Conservation (phyloP, 2,329 filamentous ascomycete genomes). For the Neonectria hederae region DNA sequence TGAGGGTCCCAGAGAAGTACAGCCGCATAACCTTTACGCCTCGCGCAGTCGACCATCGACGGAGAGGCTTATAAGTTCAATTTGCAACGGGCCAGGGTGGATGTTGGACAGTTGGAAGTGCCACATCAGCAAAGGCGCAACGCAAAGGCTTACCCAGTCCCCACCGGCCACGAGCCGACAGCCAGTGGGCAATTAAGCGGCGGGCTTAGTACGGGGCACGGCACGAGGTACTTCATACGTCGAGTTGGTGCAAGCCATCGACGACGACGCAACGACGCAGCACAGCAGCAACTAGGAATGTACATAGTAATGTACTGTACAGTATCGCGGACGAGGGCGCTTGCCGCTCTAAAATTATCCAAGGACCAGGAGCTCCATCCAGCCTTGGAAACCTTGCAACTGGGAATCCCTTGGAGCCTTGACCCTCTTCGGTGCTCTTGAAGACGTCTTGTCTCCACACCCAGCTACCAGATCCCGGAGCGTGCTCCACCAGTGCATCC, state of each 20-base stretch:
- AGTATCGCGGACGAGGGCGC: conserved; percentile 1
- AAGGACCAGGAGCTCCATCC: conserved; percentile 22
- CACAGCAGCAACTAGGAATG: neutral
- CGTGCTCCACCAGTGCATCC: conserved; percentile 34
- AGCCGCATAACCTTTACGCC: conserved; percentile 19
- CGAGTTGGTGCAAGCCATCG: conserved; percentile 8
- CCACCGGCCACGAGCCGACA: conserved; percentile 37
- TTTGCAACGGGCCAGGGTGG: conserved; percentile 9
- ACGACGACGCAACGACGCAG: conserved; percentile 11
- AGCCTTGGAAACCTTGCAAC: conserved; percentile 7
- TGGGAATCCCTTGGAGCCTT: conserved; percentile 17
- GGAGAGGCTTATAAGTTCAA: neutral
- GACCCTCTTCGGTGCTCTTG: conserved; percentile 26
- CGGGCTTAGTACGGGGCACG: conserved; percentile 8
- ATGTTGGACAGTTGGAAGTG: conserved; percentile 10
- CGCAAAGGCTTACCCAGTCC: conserved; percentile 24
- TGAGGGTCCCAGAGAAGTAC: neutral
- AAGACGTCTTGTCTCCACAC: conserved; percentile 27
- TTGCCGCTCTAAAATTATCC: conserved; percentile 19
- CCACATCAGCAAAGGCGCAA: conserved; percentile 26
- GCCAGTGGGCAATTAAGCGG: conserved; percentile 16
- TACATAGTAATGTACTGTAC: neutral
- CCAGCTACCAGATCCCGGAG: conserved; percentile 27
- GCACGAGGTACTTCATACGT: neutral
- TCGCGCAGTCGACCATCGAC: neutral